Evolutionary conservation across 192 early-diverging fungal genomes (phyloP).

Genomic region (Paraglomus brasilianum): DNA sequence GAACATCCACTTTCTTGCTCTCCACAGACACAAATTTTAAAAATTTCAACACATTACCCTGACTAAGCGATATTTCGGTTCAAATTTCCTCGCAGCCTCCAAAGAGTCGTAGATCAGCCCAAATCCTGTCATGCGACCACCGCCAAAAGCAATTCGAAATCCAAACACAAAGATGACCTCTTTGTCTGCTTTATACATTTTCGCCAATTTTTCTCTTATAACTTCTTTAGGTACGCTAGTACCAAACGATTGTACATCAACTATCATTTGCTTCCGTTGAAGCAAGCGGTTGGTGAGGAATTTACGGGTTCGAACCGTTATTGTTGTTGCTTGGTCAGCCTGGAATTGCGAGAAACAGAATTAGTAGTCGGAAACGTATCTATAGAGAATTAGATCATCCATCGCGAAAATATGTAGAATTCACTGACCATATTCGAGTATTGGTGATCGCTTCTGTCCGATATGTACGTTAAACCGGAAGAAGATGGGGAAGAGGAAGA

Average conservation of each 20-base stretch:
- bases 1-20: neutral
- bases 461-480: too few species aligned
- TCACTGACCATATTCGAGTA: too few species aligned
- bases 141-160: conserved; percentile 95
- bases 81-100: conserved; percentile 95
- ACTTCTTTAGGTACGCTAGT: conserved; percentile 93
- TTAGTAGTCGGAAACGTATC: neutral
- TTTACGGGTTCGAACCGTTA: conserved; percentile 98
- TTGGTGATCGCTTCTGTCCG: too few species aligned
- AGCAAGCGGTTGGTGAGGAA: conserved; percentile 99
- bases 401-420: too few species aligned
- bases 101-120: conserved; percentile 94
- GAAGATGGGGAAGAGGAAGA: too few species aligned
- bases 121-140: conserved; percentile 94
- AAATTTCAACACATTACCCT: conserved; percentile 51
- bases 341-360: conserved; percentile 33
- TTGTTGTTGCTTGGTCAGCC: conserved; percentile 73
- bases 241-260: conserved; percentile 94
- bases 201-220: conserved; percentile 89
- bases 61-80: conserved; percentile 96
- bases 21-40: neutral
- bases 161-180: conserved; percentile 92
- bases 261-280: conserved; percentile 94
- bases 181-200: conserved; percentile 92
- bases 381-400: too few species aligned